These are phyloP conservation scores for fission yeast (Schizosaccharomyces pombe) DNA, from an alignment of 805 yeast genomes.

Conservation along the genomic window DNA sequence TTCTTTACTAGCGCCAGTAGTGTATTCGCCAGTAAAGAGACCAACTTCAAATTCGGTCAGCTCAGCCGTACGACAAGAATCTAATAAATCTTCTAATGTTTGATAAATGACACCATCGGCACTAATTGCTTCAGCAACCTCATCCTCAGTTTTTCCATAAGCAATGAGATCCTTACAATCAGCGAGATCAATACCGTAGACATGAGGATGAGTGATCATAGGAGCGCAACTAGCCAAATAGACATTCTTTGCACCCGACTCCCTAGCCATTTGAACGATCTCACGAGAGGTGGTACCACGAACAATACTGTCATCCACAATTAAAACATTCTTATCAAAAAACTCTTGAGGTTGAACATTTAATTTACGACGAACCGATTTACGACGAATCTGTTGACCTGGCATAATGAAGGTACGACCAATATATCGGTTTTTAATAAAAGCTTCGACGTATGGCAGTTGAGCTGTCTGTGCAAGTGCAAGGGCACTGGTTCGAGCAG, in stretches of 20 bases:
- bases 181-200: slow-evolving; percentile 92
- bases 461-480: slow-evolving; percentile 68
- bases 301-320: slow-evolving; percentile 92
- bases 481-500: slow-evolving; percentile 85
- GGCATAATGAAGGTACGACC: slow-evolving; percentile 99
- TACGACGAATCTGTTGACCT: slow-evolving; percentile 77
- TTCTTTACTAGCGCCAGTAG: slow-evolving; percentile 77
- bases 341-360: slow-evolving; percentile 93
- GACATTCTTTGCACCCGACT: slow-evolving; percentile 91
- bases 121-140: slow-evolving; percentile 55
- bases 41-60: slow-evolving; percentile 72
- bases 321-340: slow-evolving; percentile 54
- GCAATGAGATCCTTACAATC: slow-evolving; percentile 88
- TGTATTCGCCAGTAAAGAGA: slow-evolving; percentile 82
- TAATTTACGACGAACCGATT: slow-evolving; percentile 79
- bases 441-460: slow-evolving; percentile 84
- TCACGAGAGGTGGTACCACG: slow-evolving; percentile 94
- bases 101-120: slow-evolving; percentile 86
- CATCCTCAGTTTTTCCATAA: slow-evolving; percentile 46
- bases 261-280: slow-evolving; percentile 93
- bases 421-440: slow-evolving; percentile 85
- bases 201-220: slow-evolving; percentile 86
- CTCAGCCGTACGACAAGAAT: slow-evolving; percentile 31
- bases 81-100: slow-evolving; percentile 55
- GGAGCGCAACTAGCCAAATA: slow-evolving; percentile 95